These are phyloP conservation scores for Sungouiella blattae DNA, from an alignment of 805 yeast species.

Conservation along the genomic window DNA sequence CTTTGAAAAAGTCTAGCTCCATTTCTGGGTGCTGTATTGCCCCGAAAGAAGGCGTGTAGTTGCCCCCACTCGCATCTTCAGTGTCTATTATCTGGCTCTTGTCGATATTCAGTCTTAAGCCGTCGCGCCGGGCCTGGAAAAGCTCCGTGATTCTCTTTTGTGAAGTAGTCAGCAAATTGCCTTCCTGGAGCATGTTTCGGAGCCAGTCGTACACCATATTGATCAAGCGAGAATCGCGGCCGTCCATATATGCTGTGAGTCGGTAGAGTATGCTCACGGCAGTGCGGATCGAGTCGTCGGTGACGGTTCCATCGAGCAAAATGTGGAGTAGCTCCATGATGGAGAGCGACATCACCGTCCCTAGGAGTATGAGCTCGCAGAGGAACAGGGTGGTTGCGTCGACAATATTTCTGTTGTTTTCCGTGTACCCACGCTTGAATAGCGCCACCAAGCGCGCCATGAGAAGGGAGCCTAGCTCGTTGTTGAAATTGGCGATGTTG, in stretches of 20 bases:
- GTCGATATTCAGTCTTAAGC: conserved; percentile 27
- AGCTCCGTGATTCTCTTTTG: conserved; percentile 7
- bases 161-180: conserved; percentile 16
- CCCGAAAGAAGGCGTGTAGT: no score
- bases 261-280: conserved; percentile 47
- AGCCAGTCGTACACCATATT: conserved; percentile 57
- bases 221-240: conserved; percentile 41
- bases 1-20: conserved; percentile 46
- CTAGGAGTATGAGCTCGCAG: conserved; percentile 61
- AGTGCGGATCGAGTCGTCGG: conserved; percentile 56
- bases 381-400: conserved; percentile 47
- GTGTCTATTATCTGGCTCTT: conserved; percentile 53
- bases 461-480: conserved; percentile 62
- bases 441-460: conserved; percentile 51
- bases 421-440: conserved; percentile 49
- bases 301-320: conserved; percentile 35
- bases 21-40: conserved; percentile 46
- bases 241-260: conserved; percentile 50
- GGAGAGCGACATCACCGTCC: conserved; percentile 40
- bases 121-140: conserved; percentile 11
- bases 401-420: conserved; percentile 31
- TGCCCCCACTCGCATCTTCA: conserved; percentile 50
- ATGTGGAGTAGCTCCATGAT: conserved; percentile 34
- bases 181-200: conserved; percentile 57
- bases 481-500: conserved; percentile 62